Conservation (phyloP, 768 basidiomycete species). For the Boletus reticuloceps region DNA sequence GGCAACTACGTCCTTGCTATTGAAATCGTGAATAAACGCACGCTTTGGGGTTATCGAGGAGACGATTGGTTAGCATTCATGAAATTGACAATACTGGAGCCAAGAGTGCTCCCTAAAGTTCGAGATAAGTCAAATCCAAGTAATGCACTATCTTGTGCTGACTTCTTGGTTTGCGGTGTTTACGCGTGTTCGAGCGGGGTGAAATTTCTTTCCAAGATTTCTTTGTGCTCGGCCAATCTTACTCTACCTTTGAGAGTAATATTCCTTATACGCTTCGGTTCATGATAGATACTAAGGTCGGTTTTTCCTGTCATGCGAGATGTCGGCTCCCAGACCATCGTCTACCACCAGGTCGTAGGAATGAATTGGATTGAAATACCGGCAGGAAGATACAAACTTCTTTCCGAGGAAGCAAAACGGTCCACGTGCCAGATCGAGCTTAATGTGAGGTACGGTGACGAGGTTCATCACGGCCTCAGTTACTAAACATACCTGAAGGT, state of each 20-base stretch:
- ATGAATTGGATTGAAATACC: constrained; percentile 99
- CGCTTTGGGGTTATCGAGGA: constrained; percentile 86
- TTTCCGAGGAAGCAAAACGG: constrained; percentile 53
- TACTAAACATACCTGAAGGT: constrained; percentile 44
- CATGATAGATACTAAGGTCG: constrained; percentile 96
- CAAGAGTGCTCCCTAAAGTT: constrained; percentile 78
- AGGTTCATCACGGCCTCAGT: background rate
- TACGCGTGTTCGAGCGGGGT: constrained; percentile 70
- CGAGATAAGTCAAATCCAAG: constrained; percentile 70
- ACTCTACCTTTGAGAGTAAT: constrained; percentile 90
- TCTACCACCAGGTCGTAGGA: constrained; percentile 69
- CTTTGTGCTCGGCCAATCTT: constrained; percentile 44
- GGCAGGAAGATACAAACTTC: constrained; percentile 71
- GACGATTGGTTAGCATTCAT: constrained; percentile 79
- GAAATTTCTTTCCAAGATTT: constrained; percentile 66
- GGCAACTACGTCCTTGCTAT: constrained; percentile 46
- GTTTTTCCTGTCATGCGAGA: background rate
- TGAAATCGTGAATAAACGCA: constrained; percentile 63
- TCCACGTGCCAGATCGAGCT: constrained; percentile 92
- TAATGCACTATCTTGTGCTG: constrained; percentile 5
- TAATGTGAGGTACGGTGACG: constrained; percentile 55
- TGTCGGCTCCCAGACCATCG: background rate
- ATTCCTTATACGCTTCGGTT: constrained; percentile 88
- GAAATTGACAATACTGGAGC: constrained; percentile 75
- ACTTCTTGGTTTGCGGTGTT: constrained; percentile 23